Percentiles rank a stretch among this genome's conserved stretches.
phyloP scores from a whole-genome alignment of 2,329 filamentous ascomycete genomes.

The Diaporthe velutina region DNA sequence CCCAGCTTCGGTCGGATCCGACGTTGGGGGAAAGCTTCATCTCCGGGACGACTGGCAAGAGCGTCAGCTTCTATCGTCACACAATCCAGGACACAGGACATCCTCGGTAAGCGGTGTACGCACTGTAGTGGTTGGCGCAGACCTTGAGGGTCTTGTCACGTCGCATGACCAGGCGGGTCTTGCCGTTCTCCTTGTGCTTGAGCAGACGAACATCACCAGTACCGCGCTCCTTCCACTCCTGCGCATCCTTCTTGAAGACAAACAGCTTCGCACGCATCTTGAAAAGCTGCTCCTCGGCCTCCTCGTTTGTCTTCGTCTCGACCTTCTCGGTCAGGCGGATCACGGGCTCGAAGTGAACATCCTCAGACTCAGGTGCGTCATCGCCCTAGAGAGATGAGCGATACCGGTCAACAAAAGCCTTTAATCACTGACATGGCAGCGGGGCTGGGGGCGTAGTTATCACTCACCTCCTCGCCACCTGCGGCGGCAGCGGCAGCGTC shows the following conservation, averaged over 20 bases:
- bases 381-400: conserved; percentile 69
- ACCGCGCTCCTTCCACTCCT: conserved; percentile 99
- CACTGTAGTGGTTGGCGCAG: conserved; percentile 99
- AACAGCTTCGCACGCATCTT: conserved; percentile 99
- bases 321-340: conserved; percentile 97
- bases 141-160: conserved; percentile 99
- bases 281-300: conserved; percentile 96
- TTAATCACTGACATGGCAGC: not conserved
- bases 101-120: conserved; percentile 51
- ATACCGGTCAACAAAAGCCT: conserved; percentile 28
- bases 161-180: conserved; percentile 98
- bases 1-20: conserved; percentile 98
- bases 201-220: conserved; percentile 96
- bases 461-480: conserved; percentile 66
- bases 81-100: no score
- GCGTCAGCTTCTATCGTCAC: conserved; percentile 20
- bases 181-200: conserved; percentile 99
- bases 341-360: conserved; percentile 97
- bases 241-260: conserved; percentile 91
- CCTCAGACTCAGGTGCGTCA: conserved; percentile 86
- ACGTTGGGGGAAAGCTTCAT: conserved; percentile 99
- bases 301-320: conserved; percentile 97
- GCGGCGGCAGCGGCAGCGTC: conserved; percentile 73
- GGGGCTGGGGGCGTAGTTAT: not conserved
- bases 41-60: conserved; percentile 84